phyloP scores from a whole-genome alignment of 1,284 basidiomycete species.

The Pseudozyma thailandica region DNA sequence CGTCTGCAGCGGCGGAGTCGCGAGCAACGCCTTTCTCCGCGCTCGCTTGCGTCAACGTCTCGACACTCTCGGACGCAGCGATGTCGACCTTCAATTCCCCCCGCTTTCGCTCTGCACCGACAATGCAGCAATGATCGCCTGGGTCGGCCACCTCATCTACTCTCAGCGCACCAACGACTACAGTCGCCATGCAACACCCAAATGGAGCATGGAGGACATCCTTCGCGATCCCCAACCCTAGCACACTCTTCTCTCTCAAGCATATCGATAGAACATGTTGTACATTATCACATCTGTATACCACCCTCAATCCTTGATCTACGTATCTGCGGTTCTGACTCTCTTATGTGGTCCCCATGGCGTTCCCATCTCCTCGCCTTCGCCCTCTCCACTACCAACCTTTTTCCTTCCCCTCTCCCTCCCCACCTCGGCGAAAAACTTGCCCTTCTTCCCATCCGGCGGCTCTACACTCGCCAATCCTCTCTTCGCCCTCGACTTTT shows the following conservation, averaged over 20 bases:
- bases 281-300: constrained; percentile 6
- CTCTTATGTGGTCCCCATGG: constrained; percentile 42
- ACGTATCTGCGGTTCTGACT: constrained; percentile 14
- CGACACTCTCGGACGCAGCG: constrained; percentile 23
- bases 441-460: constrained; percentile 4
- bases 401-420: constrained; percentile 23
- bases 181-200: constrained; percentile 46
- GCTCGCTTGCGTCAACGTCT: constrained; percentile 36
- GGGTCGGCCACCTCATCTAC: constrained; percentile 55
- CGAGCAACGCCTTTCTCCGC: constrained; percentile 58
- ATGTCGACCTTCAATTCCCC: constrained; percentile 56
- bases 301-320: neutral
- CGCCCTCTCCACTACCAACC: constrained; percentile 1
- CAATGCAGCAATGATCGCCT: constrained; percentile 67
- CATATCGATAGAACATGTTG: neutral
- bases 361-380: constrained; percentile 11
- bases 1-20: constrained; percentile 65
- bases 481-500: constrained; percentile 7
- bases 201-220: constrained; percentile 63
- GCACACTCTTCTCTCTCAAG: neutral
- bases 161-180: constrained; percentile 46
- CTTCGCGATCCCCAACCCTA: constrained; percentile 10
- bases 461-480: no score
- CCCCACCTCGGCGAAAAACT: constrained; percentile 34
- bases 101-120: constrained; percentile 63